Evolutionary conservation across 1,284 basidiomycete species (phyloP).

Genomic region (Apiotrichum mycotoxinovorans): DNA sequence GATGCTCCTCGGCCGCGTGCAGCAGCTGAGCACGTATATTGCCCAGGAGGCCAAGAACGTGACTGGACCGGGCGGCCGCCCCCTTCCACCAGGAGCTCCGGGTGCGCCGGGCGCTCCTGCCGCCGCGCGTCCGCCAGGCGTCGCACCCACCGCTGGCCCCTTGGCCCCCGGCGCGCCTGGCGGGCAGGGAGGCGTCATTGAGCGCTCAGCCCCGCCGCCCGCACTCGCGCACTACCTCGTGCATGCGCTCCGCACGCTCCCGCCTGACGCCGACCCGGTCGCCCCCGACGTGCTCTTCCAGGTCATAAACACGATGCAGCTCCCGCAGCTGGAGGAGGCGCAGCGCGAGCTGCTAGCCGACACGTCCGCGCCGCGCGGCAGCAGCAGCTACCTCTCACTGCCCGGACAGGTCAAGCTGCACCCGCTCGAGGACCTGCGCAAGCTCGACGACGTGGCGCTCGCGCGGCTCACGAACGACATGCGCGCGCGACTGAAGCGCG

Average conservation of each 20-base stretch:
- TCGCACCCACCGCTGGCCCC: too few species aligned
- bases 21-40: constrained; percentile 30
- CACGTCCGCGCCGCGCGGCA: too few species aligned
- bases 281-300: constrained; percentile 38
- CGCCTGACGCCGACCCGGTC: constrained; percentile 21
- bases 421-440: constrained; percentile 14
- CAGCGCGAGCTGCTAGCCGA: constrained; percentile 10
- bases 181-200: neutral
- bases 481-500: constrained; percentile 19
- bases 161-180: too few species aligned
- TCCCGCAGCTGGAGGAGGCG: constrained; percentile 15
- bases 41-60: constrained; percentile 13
- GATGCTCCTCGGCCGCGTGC: constrained; percentile 37
- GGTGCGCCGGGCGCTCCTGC: neutral
- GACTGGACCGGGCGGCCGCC: too few species aligned
- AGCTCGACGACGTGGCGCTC: constrained; percentile 24
- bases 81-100: neutral
- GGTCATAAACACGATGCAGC: constrained; percentile 30
- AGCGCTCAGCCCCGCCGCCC: neutral
- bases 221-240: constrained; percentile 28
- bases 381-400: neutral
- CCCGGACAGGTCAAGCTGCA: neutral
- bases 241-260: constrained; percentile 39
- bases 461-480: constrained; percentile 16
- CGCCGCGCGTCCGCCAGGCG: too few species aligned